Conservation (phyloP, 495 filamentous ascomycete species). For the Chaetomium cochliodes region DNA sequence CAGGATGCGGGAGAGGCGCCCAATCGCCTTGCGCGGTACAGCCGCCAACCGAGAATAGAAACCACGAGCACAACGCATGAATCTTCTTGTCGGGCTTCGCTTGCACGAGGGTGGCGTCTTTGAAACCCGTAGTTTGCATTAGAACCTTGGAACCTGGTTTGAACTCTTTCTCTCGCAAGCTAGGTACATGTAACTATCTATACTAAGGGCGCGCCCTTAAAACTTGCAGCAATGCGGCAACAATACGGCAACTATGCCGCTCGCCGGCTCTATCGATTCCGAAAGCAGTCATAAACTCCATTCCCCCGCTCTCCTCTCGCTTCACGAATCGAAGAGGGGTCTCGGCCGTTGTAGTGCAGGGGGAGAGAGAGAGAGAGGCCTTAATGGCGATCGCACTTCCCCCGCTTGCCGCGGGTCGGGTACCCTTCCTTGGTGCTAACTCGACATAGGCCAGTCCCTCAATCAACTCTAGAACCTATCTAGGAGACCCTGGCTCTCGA, state of each 20-base stretch:
- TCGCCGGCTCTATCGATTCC: slow-evolving; percentile 9
- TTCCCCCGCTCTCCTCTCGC: neutral
- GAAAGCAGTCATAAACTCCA: neutral
- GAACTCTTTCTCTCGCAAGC: neutral
- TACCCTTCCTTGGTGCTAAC: neutral
- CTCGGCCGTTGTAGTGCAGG: neutral
- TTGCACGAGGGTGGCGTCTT: neutral
- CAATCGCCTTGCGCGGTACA: slow-evolving; percentile 8
- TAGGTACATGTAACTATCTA: neutral
- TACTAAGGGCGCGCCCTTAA: neutral
- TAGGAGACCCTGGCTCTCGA: slow-evolving; percentile 85
- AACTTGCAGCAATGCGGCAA: too few relatives aligned
- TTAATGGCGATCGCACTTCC: neutral
- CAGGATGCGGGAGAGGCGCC: slow-evolving; percentile 19
- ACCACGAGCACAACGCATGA: neutral
- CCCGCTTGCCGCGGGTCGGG: neutral
- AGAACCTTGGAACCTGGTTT: neutral
- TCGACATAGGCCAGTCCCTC: neutral
- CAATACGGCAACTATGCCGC: slow-evolving; percentile 1
- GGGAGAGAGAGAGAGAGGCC: too few relatives aligned
- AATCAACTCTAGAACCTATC: slow-evolving; percentile 55
- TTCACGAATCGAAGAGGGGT: neutral
- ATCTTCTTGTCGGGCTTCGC: neutral
- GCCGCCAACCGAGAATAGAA: slow-evolving; percentile 16
- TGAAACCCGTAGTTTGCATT: neutral